A percentile compares a stretch with the other conserved stretches of the same genome.
Evolutionary conservation across 2,329 filamentous ascomycete genomes (phyloP).

Genomic region (Diplodia sapinea): DNA sequence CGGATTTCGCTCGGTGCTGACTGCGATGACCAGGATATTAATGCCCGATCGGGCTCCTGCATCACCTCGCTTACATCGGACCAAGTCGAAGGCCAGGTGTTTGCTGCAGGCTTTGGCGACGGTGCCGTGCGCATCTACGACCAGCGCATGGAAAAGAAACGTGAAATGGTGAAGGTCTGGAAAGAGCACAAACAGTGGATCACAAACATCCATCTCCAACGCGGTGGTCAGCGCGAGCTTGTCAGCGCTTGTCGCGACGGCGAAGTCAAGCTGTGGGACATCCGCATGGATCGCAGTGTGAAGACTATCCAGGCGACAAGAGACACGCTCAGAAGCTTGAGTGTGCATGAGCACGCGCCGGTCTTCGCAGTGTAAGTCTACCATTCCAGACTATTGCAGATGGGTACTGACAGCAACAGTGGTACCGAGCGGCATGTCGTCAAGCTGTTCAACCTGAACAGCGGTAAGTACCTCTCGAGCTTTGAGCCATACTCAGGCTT

Average conservation of each 20-base stretch:
- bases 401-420: slow-evolving; percentile 55
- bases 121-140: slow-evolving; percentile 95
- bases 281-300: slow-evolving; percentile 80
- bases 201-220: slow-evolving; percentile 94
- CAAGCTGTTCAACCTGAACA: slow-evolving; percentile 85
- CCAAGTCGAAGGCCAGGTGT: slow-evolving; percentile 95
- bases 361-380: slow-evolving; percentile 86
- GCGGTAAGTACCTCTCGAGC: slow-evolving; percentile 76
- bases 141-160: slow-evolving; percentile 79
- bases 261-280: slow-evolving; percentile 95
- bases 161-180: slow-evolving; percentile 96
- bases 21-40: slow-evolving; percentile 69
- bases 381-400: background rate
- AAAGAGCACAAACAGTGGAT: slow-evolving; percentile 96
- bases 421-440: slow-evolving; percentile 87
- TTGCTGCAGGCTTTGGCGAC: slow-evolving; percentile 95
- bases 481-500: slow-evolving; percentile 92
- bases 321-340: slow-evolving; percentile 81
- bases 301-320: slow-evolving; percentile 75
- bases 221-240: slow-evolving; percentile 89
- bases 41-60: slow-evolving; percentile 90
- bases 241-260: slow-evolving; percentile 90
- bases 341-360: slow-evolving; percentile 93
- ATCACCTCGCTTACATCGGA: slow-evolving; percentile 96
- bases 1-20: slow-evolving; percentile 15